Percentiles rank a stretch among this genome's conserved stretches.
Conservation (phyloP, 1,284 basidiomycete species). For the Trametes hirsuta region DNA sequence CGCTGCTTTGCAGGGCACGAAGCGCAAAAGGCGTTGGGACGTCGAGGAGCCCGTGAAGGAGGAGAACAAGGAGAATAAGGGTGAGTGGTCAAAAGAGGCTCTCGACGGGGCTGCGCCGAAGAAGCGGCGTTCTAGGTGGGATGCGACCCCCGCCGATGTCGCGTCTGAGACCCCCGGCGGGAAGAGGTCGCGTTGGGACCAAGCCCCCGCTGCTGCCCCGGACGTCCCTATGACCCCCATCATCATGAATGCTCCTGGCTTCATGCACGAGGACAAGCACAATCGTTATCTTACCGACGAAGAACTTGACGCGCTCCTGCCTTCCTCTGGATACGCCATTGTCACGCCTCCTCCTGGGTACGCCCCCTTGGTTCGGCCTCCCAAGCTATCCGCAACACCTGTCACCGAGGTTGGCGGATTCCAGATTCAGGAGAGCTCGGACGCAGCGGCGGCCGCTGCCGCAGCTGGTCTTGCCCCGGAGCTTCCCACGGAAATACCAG, state of each 20-base stretch:
- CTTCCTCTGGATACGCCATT: constrained; percentile 86
- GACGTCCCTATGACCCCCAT: constrained; percentile 72
- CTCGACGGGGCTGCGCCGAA: constrained; percentile 76
- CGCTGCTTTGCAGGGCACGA: constrained; percentile 63
- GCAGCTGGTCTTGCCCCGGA: constrained; percentile 93
- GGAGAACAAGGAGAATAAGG: constrained; percentile 59
- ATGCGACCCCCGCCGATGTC: constrained; percentile 81
- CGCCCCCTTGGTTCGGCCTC: constrained; percentile 80
- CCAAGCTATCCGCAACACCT: constrained; percentile 77
- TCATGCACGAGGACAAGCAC: constrained; percentile 90
- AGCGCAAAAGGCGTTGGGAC: constrained; percentile 90
- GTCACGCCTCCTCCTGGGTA: constrained; percentile 96
- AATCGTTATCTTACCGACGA: constrained; percentile 95
- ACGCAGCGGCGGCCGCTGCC: constrained; percentile 83
- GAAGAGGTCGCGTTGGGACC: constrained; percentile 95
- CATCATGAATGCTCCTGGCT: constrained; percentile 84
- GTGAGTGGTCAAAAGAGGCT: constrained; percentile 76
- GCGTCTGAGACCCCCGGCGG: constrained; percentile 57
- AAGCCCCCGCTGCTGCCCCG: constrained; percentile 68
- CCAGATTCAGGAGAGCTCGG: constrained; percentile 94
- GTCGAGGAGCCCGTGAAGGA: constrained; percentile 58
- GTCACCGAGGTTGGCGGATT: constrained; percentile 83
- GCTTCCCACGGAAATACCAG: constrained; percentile 98
- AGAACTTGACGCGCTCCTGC: constrained; percentile 92
- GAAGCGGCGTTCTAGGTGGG: constrained; percentile 94